Conservation (phyloP, 2,329 filamentous ascomycete genomes). For the Claviceps pazoutovae region DNA sequence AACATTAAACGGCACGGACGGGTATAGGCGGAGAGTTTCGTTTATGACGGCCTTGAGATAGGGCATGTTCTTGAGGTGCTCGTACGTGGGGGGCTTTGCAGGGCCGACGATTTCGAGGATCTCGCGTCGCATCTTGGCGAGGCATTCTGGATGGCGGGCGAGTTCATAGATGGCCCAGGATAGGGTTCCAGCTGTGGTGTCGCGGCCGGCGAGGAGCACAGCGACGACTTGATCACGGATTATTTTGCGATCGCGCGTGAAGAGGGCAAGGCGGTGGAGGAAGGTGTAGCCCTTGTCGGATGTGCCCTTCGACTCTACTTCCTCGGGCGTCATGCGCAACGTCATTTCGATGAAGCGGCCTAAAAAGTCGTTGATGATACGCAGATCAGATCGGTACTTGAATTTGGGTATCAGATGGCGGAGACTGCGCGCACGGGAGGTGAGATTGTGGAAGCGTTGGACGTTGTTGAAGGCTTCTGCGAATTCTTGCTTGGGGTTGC, state of each 20-base stretch:
- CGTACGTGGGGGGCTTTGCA: conserved; percentile 52
- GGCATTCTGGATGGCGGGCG: conserved; percentile 51
- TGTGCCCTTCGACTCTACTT: conserved; percentile 54
- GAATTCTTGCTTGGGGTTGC: conserved; percentile 43
- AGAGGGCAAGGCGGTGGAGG: conserved; percentile 68
- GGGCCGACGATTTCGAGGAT: conserved; percentile 55
- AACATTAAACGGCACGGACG: conserved; percentile 66
- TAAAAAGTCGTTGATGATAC: conserved; percentile 65
- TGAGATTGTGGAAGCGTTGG: conserved; percentile 52
- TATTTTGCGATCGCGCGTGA: conserved; percentile 53
- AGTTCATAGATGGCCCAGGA: conserved; percentile 78
- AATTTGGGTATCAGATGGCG: conserved; percentile 43
- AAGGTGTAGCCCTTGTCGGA: conserved; percentile 66
- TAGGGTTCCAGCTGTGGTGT: conserved; percentile 74
- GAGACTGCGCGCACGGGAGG: conserved; percentile 21
- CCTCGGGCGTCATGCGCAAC: conserved; percentile 43
- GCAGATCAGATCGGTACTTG: conserved; percentile 49
- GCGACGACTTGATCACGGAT: conserved; percentile 76
- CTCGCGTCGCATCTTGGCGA: conserved; percentile 57
- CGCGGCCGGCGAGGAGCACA: conserved; percentile 70
- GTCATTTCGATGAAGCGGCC: conserved; percentile 56
- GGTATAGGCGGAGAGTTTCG: conserved; percentile 67
- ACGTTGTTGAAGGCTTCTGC: conserved; percentile 57
- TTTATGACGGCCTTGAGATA: conserved; percentile 63
- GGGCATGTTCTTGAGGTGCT: conserved; percentile 75